Percentiles rank a stretch among this genome's conserved stretches.
phyloP scores from a whole-genome alignment of 2,329 filamentous ascomycete genomes.

The Colletotrichum tropicicola region DNA sequence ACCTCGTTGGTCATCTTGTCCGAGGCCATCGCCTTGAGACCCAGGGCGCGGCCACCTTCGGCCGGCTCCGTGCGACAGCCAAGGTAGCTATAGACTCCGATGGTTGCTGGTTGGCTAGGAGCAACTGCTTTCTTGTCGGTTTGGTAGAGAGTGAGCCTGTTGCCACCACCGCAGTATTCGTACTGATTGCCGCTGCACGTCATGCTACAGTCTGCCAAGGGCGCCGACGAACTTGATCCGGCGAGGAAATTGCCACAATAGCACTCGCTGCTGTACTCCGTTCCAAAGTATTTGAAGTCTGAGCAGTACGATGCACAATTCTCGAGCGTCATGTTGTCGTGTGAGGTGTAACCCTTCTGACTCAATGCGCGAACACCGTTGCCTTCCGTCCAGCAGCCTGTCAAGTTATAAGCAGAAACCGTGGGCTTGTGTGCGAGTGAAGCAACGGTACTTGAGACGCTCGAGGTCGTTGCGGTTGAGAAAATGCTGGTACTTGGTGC shows the following conservation, averaged over 20 bases:
- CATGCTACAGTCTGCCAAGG: constrained; percentile 44
- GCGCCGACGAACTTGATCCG: constrained; percentile 36
- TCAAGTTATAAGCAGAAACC: constrained; percentile 41
- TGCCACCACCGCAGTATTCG: constrained; percentile 44
- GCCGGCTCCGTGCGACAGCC: constrained; percentile 49
- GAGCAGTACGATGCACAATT: constrained; percentile 44
- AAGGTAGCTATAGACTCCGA: constrained; percentile 42
- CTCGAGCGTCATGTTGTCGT: constrained; percentile 43
- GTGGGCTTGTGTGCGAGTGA: constrained; percentile 39
- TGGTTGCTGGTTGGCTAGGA: constrained; percentile 41
- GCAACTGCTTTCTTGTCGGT: constrained; percentile 35
- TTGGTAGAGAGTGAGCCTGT: constrained; percentile 45
- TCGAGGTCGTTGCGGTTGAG: constrained; percentile 19
- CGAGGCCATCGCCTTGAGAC: constrained; percentile 32
- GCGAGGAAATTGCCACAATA: constrained; percentile 46
- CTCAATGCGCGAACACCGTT: constrained; percentile 44
- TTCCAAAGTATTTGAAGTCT: constrained; percentile 50
- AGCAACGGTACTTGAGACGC: constrained; percentile 19
- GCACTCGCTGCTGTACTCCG: constrained; percentile 49
- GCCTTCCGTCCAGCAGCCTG: constrained; percentile 53
- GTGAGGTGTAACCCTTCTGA: constrained; percentile 34
- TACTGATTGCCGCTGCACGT: constrained; percentile 41
- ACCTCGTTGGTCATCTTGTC: constrained; percentile 43
- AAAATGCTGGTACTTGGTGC: no score
- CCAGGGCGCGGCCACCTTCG: constrained; percentile 42